Conservation (phyloP, 768 basidiomycete species). For the Rhodotorula sphaerocarpa region DNA sequence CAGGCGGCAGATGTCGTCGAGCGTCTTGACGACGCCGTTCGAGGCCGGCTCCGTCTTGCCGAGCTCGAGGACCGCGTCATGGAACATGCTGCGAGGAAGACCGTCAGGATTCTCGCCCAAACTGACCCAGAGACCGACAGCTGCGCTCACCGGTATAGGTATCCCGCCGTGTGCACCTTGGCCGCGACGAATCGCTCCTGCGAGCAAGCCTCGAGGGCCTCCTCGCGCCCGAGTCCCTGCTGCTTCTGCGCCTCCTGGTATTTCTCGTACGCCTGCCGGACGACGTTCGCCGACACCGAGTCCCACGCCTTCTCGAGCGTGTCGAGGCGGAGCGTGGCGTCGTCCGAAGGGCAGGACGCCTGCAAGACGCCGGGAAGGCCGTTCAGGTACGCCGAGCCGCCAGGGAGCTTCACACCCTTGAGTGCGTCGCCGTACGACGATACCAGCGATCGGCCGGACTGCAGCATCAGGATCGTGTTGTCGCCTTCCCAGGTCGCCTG, state of each 20-base stretch:
- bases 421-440: conserved; percentile 40
- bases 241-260: conserved; percentile 43
- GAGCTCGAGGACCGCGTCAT: conserved; percentile 43
- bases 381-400: conserved; percentile 46
- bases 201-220: conserved; percentile 47
- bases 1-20: conserved; percentile 43
- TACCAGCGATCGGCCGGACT: conserved; percentile 36
- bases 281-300: conserved; percentile 45
- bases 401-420: conserved; percentile 44
- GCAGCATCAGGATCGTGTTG: conserved; percentile 40
- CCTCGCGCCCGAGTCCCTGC: conserved; percentile 44
- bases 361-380: conserved; percentile 39
- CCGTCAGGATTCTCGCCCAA: too few relatives aligned
- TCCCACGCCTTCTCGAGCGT: conserved; percentile 45
- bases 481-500: conserved; percentile 49
- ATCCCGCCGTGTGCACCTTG: conserved; percentile 45
- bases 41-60: conserved; percentile 38
- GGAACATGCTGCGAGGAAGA: conserved; percentile 34
- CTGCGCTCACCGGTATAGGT: conserved; percentile 43
- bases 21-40: conserved; percentile 38
- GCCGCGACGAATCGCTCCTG: conserved; percentile 47
- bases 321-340: conserved; percentile 40
- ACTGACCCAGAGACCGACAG: too few relatives aligned
- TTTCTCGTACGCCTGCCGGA: conserved; percentile 45
- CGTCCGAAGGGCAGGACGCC: conserved; percentile 38